These are phyloP conservation scores for Botrytis fragariae DNA, from an alignment of 2,329 filamentous ascomycete species.

Conservation along the genomic window DNA sequence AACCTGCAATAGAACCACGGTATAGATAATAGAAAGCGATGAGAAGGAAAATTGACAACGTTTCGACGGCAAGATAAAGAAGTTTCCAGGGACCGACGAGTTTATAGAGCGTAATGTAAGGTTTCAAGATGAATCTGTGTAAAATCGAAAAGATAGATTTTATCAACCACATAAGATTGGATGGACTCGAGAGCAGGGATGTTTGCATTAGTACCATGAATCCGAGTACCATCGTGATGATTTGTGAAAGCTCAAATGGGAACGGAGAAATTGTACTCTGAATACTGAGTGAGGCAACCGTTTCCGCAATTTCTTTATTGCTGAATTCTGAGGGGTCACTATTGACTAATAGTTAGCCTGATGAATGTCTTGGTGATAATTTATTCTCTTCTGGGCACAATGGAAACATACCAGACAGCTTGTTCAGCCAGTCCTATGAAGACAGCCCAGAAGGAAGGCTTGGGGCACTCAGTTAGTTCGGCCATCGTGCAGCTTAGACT, in stretches of 20 bases:
- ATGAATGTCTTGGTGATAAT: no score
- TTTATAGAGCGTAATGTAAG: background rate
- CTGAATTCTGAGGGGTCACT: background rate
- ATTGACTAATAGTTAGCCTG: background rate
- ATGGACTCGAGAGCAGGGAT: background rate
- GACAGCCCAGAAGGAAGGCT: background rate
- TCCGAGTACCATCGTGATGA: background rate
- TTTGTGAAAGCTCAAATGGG: background rate
- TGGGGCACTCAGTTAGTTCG: background rate
- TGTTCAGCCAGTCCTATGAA: background rate
- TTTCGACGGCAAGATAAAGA: background rate
- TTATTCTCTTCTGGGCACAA: fast-evolving
- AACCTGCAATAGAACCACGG: background rate
- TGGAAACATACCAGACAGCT: background rate
- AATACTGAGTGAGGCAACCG: background rate
- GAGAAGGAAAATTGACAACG: background rate
- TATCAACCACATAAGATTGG: background rate
- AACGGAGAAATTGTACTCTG: background rate
- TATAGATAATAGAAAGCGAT: background rate
- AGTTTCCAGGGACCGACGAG: background rate
- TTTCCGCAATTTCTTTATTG: background rate
- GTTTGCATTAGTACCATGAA: background rate
- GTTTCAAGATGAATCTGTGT: background rate
- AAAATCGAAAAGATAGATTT: background rate
- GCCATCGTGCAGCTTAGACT: background rate